These are phyloP conservation scores for Globisporangium sylvaticum DNA, from an alignment of 352 stramenopile genomes.

Conservation along the genomic window DNA sequence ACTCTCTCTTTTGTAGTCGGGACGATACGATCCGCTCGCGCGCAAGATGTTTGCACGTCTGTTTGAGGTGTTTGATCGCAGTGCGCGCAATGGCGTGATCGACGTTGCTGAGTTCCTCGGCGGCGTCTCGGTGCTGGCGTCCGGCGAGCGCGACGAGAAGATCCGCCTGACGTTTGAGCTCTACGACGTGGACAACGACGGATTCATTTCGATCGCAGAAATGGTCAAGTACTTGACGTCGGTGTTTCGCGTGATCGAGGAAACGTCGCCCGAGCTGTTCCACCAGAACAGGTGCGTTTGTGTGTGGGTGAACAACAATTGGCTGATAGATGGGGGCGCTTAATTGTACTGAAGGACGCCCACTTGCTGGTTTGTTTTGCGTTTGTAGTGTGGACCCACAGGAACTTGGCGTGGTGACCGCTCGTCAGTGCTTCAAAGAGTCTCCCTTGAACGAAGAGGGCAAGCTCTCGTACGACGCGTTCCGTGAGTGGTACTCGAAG, in stretches of 20 bases:
- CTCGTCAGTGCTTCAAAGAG: constrained; percentile 73
- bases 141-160: constrained; percentile 80
- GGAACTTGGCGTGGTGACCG: constrained; percentile 64
- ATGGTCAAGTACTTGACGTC: constrained; percentile 87
- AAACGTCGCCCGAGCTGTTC: constrained; percentile 67
- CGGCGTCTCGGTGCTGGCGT: constrained; percentile 78
- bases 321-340: background rate
- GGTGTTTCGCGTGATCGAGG: constrained; percentile 78
- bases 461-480: constrained; percentile 70
- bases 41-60: constrained; percentile 72
- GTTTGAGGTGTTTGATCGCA: constrained; percentile 76
- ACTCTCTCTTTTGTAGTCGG: constrained; percentile 21
- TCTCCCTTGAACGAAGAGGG: constrained; percentile 56
- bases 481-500: constrained; percentile 76
- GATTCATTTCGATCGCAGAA: constrained; percentile 77
- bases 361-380: background rate
- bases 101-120: constrained; percentile 81
- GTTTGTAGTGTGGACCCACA: constrained; percentile 46
- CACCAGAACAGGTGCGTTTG: constrained; percentile 54
- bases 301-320: background rate
- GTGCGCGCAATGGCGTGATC: constrained; percentile 41
- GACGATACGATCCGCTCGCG: constrained; percentile 67
- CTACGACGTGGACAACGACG: constrained; percentile 81
- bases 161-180: constrained; percentile 83
- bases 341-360: background rate